These are phyloP conservation scores for Naegleria lovaniensis DNA, from an alignment of 208 protist genomes.

Conservation along the genomic window DNA sequence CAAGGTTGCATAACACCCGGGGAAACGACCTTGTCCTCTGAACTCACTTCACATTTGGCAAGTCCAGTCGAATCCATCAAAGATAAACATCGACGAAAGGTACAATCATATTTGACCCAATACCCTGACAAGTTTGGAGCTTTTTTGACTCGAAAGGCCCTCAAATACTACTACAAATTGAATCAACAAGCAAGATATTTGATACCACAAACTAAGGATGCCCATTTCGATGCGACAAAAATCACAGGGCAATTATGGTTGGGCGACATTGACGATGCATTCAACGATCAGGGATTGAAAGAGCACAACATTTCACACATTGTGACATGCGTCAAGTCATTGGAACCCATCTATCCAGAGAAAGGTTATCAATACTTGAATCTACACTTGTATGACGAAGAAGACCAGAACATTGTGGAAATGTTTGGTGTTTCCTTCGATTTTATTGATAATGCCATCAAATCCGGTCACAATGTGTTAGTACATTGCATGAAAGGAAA, in stretches of 20 bases:
- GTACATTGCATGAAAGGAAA: background rate
- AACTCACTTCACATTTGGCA: no score
- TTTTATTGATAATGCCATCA: background rate
- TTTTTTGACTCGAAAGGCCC: background rate
- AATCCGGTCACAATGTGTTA: background rate
- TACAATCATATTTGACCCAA: background rate
- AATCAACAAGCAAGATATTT: background rate
- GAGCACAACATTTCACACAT: background rate
- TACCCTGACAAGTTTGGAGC: background rate
- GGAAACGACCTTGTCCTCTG: no score
- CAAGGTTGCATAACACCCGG: no score
- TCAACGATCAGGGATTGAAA: background rate
- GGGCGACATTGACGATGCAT: background rate
- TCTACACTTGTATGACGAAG: background rate
- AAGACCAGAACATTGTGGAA: background rate
- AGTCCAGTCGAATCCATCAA: background rate
- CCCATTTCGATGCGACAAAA: background rate
- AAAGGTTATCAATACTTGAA: background rate
- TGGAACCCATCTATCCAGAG: background rate
- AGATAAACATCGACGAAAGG: background rate
- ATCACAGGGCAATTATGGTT: background rate
- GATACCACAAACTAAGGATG: background rate
- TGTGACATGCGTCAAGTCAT: background rate
- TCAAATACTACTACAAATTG: background rate
- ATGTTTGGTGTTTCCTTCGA: background rate